These are phyloP conservation scores for Microbotryum scabiosae DNA, from an alignment of 1,284 basidiomycete genomes.

Conservation along the genomic window DNA sequence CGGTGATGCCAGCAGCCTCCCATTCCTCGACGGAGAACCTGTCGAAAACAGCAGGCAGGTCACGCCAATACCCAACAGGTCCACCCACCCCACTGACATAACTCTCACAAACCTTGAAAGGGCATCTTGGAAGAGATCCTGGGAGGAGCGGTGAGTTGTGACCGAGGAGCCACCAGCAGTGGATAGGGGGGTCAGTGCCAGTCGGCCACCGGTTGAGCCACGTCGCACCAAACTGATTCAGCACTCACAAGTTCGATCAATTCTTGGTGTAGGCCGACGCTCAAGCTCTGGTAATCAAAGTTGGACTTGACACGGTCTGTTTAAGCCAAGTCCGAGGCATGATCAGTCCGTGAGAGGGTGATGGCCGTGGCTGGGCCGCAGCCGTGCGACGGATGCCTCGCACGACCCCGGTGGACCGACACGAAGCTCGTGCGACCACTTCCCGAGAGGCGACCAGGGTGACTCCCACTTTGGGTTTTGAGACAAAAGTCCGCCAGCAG, in stretches of 20 bases:
- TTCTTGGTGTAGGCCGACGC: slow-evolving; percentile 22
- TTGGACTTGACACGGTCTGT: slow-evolving; percentile 41
- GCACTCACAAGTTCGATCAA: slow-evolving; percentile 23
- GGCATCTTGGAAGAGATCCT: slow-evolving; percentile 55
- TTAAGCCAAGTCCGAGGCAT: background rate
- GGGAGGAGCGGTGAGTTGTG: slow-evolving; percentile 54
- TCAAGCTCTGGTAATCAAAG: slow-evolving; percentile 57
- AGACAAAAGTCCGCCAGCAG: slow-evolving; percentile 16
- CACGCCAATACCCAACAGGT: no score
- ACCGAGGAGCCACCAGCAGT: slow-evolving; percentile 47
- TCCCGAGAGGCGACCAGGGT: background rate
- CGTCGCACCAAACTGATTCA: slow-evolving; percentile 15
- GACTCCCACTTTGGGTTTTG: slow-evolving; percentile 9
- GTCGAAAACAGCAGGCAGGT: slow-evolving; percentile 43
- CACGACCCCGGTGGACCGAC: background rate
- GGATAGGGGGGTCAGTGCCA: no score
- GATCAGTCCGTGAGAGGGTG: no score
- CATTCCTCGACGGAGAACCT: slow-evolving; percentile 41
- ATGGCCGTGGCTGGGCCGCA: background rate
- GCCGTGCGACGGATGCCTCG: background rate
- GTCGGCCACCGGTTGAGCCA: background rate
- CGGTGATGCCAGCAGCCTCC: slow-evolving; percentile 46
- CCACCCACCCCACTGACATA: background rate
- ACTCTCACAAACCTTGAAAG: slow-evolving; percentile 46
- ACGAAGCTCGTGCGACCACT: background rate